phyloP scores from a whole-genome alignment of 352 stramenopile species.

The Globisporangium abappressorium region DNA sequence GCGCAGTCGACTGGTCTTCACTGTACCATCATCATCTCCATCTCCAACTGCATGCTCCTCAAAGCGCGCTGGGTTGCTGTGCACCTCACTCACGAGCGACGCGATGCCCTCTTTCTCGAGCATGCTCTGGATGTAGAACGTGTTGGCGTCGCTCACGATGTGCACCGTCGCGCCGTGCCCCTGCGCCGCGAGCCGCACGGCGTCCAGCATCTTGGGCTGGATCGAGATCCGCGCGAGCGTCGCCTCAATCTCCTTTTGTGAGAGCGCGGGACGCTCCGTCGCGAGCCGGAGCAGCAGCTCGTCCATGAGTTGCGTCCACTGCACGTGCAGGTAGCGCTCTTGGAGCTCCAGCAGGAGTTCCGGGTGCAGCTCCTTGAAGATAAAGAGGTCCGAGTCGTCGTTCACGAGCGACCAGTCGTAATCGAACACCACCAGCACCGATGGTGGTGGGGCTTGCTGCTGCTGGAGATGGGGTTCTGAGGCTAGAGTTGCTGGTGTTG shows the following conservation, averaged over 20 bases:
- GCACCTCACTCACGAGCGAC: slow-evolving; percentile 31
- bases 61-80: slow-evolving; percentile 37
- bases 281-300: slow-evolving; percentile 29
- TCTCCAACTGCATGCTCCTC: slow-evolving; percentile 4
- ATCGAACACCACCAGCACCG: slow-evolving; percentile 47
- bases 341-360: slow-evolving; percentile 23
- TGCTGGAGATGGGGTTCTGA: neutral
- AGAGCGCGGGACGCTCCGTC: slow-evolving; percentile 21
- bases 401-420: slow-evolving; percentile 50
- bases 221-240: slow-evolving; percentile 30
- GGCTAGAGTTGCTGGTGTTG: neutral
- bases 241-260: slow-evolving; percentile 22
- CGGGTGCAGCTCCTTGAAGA: slow-evolving; percentile 30
- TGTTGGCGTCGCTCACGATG: slow-evolving; percentile 53
- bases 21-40: slow-evolving; percentile 8
- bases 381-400: slow-evolving; percentile 40
- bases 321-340: slow-evolving; percentile 14
- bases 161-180: slow-evolving; percentile 28
- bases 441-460: neutral
- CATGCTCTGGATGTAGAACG: slow-evolving; percentile 46
- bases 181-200: slow-evolving; percentile 36
- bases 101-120: slow-evolving; percentile 28
- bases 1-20: slow-evolving; percentile 19
- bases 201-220: slow-evolving; percentile 39
- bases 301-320: slow-evolving; percentile 30